Base-by-base conservation (phyloP, 1,284 basidiomycete genomes). In the Naganishia sp. region DNA sequence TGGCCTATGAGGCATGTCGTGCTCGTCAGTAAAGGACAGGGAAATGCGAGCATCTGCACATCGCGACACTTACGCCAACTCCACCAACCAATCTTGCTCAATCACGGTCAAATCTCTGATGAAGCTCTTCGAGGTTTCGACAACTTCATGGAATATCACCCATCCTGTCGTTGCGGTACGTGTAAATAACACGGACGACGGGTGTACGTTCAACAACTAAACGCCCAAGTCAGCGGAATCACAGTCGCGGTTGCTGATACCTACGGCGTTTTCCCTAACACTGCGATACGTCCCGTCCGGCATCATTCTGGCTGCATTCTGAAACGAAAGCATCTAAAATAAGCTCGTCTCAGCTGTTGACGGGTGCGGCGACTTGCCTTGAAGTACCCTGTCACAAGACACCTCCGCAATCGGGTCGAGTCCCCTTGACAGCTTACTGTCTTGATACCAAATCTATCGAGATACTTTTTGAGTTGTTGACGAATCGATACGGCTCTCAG, bases 61-160 rank as follows among this genome's bases (percentile, higher is more conserved):
- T 21, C 45, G 16, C 28, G 16, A 36, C 2, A 74, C 77, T 75
- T 59, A 81, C 76, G 83, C 83, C 39, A 83, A 69, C 70, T 83
- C 80, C 2, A 79, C 78, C 31, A 83, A 74, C 83, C 83, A 84
- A 54, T 83, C 82, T 66, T 81, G 77, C 46, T 83, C 81, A 36
- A 84, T 78, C 7, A 82, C 81, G 0, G 83, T 84, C 21, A 85
- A 64, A 70, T 86, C 84, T 52, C 83, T 73, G 78, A 85, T 84
- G 71, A 83, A 84, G 31, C 77, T 88, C 79, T 95, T 97, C 70
- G 91, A 94, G 0, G 95, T 97, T 78, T 97, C 93, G 72, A 95
- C 87, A 79, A 98, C 89, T 77, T 99, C 94, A 75, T 96, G 92
- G 75, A 89, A 99, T 25, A 99, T 83, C 6, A 98, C 91, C 91